Evolutionary conservation across 164 flowering plant species (phyloP).

Genomic region (Magnolia changhungtana): DNA sequence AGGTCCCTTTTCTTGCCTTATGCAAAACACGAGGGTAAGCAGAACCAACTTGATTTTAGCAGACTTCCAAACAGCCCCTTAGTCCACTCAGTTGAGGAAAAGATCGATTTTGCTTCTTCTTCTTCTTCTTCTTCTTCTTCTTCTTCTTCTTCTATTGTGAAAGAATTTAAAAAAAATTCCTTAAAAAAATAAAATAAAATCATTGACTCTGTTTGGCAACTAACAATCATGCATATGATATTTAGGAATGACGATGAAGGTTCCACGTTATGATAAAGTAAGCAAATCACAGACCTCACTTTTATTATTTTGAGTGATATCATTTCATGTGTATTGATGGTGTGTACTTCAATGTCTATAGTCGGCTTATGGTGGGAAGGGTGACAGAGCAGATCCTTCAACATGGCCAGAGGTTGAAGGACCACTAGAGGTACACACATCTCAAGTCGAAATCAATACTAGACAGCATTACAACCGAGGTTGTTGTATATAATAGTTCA

Average conservation of each 20-base stretch:
- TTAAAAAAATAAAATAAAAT: background rate
- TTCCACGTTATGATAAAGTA: constrained; percentile 92
- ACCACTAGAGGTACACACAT: constrained; percentile 55
- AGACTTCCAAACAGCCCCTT: too few relatives aligned
- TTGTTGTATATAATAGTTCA: background rate
- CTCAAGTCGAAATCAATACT: background rate
- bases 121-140: background rate
- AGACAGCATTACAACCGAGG: background rate
- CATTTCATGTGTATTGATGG: constrained; percentile 13
- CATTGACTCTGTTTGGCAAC: background rate
- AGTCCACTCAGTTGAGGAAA: background rate
- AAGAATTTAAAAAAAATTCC: background rate
- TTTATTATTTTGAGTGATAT: constrained; percentile 6
- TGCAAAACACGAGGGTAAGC: too few relatives aligned
- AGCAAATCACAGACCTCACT: background rate
- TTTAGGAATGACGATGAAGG: constrained; percentile 81
- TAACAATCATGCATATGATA: constrained; percentile 2
- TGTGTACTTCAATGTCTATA: constrained; percentile 19
- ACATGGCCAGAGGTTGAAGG: constrained; percentile 95
- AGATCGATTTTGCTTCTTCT: background rate
- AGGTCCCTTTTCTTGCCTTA: too few relatives aligned
- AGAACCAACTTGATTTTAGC: too few relatives aligned
- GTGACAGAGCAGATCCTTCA: constrained; percentile 83
- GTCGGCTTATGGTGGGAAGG: constrained; percentile 85
- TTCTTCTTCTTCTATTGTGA: background rate